phyloP scores from a whole-genome alignment of 495 filamentous ascomycete species.

The Articulospora tetracladia region DNA sequence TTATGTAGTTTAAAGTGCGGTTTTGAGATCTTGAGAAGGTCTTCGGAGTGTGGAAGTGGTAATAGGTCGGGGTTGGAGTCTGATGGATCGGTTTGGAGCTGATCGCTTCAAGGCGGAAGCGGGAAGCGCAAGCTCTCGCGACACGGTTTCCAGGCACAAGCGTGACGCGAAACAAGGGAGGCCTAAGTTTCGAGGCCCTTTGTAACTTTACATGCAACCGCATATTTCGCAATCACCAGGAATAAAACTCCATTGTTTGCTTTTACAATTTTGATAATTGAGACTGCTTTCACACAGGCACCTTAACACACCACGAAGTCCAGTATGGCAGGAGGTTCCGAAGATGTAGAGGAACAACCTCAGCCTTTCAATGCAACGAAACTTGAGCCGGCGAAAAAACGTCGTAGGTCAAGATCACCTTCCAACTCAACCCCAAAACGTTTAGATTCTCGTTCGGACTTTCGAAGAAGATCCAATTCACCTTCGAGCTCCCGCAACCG shows the following conservation, averaged over 20 bases:
- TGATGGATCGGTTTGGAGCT: conserved; percentile 8
- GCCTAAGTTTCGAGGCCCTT: not conserved
- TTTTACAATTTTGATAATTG: not conserved
- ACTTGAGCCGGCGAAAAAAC: conserved; percentile 49
- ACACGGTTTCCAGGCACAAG: conserved; percentile 20
- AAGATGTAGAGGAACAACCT: conserved; percentile 31
- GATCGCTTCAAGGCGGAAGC: not conserved
- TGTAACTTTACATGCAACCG: not conserved
- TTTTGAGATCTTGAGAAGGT: not conserved
- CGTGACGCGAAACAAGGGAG: conserved; percentile 19
- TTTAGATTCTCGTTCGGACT: conserved; percentile 17
- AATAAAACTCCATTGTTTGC: not conserved
- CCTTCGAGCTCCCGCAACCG: conserved; percentile 16
- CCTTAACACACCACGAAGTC: too few relatives aligned
- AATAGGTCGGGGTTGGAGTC: conserved; percentile 15
- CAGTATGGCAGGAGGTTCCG: conserved; percentile 11
- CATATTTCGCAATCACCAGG: not conserved
- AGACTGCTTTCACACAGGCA: not conserved
- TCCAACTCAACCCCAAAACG: conserved; percentile 22
- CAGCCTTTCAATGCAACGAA: conserved; percentile 54
- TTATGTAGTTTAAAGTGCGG: conserved; percentile 27
- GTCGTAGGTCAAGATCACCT: conserved; percentile 37
- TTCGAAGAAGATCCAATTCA: conserved; percentile 13
- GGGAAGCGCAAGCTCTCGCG: conserved; percentile 19
- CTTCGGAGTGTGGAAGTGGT: not conserved